Evolutionary conservation across 306 rosid genomes (phyloP), one percentile per base, ranked within the genome.

Genomic region (Quercus engelmannii): DNA sequence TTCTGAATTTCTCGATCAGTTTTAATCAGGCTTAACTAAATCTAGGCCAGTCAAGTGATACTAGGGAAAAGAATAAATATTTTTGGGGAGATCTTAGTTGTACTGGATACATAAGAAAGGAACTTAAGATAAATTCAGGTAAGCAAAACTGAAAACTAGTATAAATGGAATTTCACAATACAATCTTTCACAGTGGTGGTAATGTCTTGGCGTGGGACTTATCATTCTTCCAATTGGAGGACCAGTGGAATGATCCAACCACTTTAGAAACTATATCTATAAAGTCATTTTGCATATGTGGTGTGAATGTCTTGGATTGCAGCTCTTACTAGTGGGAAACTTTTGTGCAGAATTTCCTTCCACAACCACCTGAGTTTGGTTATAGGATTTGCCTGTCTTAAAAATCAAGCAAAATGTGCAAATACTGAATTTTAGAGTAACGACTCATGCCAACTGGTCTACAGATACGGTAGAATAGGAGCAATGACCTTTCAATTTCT

Each of bases 231-330:
- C 31, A 46, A 30, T 83, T 65, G 9, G 5, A 20, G 74, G 41
- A 72, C 74, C 31, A 52, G 28, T 49, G 76, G 76, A 67, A 58
- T 76, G 75, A 35, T 76, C 65, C 31, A 49, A 23, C 65, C 55
- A n/a, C 28, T 19, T 33, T 30, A 30, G 52, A 67, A 67, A 67
- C 31, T 18, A 51, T 7, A 38, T 75, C 43, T 6, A 76, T 56
- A 69, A 72, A 67, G 25, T 28, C 33, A 64, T 56, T 69, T 26
- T 74, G 49, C 20, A 46, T 21, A 21, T 64, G 51, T 77, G 15
- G 59, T 77, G 15, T 64, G 59, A 33, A 80, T 56, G 71, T 52
- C 54, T 30, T 70, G 51, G 79, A 20, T 54, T 35, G 35, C 9
- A 58, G 43, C 38, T 67, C 59, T 73, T 61, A 62, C 63, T 55